These are phyloP conservation scores for Debaryomyces robertsiae DNA, from an alignment of 1,139 yeast species.

Conservation along the genomic window DNA sequence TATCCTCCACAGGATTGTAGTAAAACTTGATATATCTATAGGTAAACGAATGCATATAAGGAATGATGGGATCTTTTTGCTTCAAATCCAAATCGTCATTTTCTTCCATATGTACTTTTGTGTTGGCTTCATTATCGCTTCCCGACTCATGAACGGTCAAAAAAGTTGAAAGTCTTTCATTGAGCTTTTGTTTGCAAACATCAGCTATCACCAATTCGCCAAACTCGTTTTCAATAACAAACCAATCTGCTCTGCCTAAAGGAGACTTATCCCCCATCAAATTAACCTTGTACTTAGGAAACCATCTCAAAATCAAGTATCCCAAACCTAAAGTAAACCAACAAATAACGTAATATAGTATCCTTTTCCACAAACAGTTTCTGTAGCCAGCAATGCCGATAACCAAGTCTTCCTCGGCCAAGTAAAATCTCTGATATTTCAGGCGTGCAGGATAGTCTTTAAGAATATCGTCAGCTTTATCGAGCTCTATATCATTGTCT, in stretches of 20 bases:
- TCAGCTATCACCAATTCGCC: conserved; percentile 73
- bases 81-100: conserved; percentile 16
- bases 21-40: conserved; percentile 83
- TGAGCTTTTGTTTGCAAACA: conserved; percentile 61
- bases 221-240: conserved; percentile 89
- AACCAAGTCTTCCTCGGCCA: conserved; percentile 93
- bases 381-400: conserved; percentile 91
- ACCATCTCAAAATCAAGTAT: conserved; percentile 78
- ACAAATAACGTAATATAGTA: conserved; percentile 58
- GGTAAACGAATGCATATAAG: conserved; percentile 66
- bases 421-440: conserved; percentile 76
- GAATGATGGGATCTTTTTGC: conserved; percentile 65
- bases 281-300: conserved; percentile 72
- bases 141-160: conserved; percentile 38
- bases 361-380: conserved; percentile 49
- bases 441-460: conserved; percentile 45
- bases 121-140: conserved; percentile 22
- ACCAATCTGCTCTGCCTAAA: conserved; percentile 86
- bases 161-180: conserved; percentile 70
- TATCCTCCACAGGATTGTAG: conserved; percentile 84
- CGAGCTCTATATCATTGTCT: conserved; percentile 17
- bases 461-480: conserved; percentile 39
- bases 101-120: conserved; percentile 17
- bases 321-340: conserved; percentile 67
- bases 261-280: conserved; percentile 68